Percentiles rank a stretch among this genome's conserved stretches.
phyloP scores from a whole-genome alignment of 2,329 filamentous ascomycete genomes.

The Coleophoma eucalyptorum region DNA sequence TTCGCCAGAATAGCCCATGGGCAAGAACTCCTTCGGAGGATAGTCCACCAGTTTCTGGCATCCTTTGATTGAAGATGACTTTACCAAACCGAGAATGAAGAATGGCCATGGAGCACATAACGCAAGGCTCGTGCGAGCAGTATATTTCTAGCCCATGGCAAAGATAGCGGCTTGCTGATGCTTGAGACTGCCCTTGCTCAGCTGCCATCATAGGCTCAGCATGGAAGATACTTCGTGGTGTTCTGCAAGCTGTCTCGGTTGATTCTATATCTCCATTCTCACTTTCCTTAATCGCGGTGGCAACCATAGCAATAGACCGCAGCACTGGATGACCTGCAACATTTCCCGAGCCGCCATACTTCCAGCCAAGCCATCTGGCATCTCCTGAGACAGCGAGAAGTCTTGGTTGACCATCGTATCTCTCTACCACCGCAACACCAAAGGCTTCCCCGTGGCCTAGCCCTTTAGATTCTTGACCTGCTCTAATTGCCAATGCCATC shows the following conservation, averaged over 20 bases:
- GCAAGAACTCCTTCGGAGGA: constrained; percentile 68
- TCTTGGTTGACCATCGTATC: constrained; percentile 18
- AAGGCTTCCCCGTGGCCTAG: constrained; percentile 63
- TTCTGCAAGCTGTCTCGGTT: not conserved
- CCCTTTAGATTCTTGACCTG: constrained; percentile 55
- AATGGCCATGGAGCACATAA: constrained; percentile 96
- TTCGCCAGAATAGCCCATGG: constrained; percentile 67
- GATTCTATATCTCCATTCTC: constrained; percentile 4
- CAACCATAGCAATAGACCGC: constrained; percentile 79
- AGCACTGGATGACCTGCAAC: constrained; percentile 76
- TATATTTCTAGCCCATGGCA: constrained; percentile 94
- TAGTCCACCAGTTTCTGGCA: constrained; percentile 78
- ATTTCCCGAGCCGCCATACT: constrained; percentile 53
- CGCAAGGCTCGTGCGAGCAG: constrained; percentile 90
- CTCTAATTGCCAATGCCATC: constrained; percentile 63
- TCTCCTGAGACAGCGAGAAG: constrained; percentile 74
- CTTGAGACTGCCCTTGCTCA: constrained; percentile 53
- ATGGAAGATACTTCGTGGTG: constrained; percentile 52
- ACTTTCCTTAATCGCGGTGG: constrained; percentile 44
- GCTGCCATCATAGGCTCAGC: constrained; percentile 65
- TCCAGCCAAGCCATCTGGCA: constrained; percentile 63
- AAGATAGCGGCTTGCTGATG: constrained; percentile 77
- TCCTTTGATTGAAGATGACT: constrained; percentile 75
- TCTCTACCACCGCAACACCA: constrained; percentile 72
- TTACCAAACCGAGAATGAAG: constrained; percentile 89